Evolutionary conservation across 768 basidiomycete species (phyloP), one percentile per base, ranked within the genome.

Genomic region (Xerocomellus intermedius): DNA sequence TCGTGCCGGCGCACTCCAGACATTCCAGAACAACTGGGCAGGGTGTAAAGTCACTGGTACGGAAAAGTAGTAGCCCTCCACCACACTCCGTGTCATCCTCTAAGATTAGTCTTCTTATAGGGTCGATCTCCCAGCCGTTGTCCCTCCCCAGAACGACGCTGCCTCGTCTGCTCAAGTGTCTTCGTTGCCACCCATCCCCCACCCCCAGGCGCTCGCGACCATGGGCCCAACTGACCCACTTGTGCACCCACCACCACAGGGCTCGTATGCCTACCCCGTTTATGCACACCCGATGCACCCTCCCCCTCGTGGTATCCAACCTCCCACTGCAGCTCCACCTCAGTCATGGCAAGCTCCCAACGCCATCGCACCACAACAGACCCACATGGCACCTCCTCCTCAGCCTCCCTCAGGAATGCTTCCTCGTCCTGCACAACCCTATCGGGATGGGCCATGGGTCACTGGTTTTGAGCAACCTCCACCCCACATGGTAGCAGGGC

Each of bases 1-100:
- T 62, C 82, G 85, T 61, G 73, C 79, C 7, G 80, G 82, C 48
- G 78, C 80, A 42, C 76, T 94, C 33, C 87, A 89, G 67, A 89
- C 87, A 0, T 92, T 86, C 64, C 79, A 82, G 47, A 82, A 76
- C 53, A 84, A 89, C 62, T 94, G 87, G 82, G 89, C 86, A 12
- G 87, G 83, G 24, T 93, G 88, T 62, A 92, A 88, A 73, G 82
- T 94, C 19, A 85, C 81, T 19, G 91, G 90, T 22, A 77, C 75
- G 17, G 89, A 93, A 71, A 72, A 75, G 90, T 93, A 71, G 35
- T 79, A 73, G n/a, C 6, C 10, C 52, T 14, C 30, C 5, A 37
- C 5, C 48, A 8, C 24, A 8, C 7, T 35, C 32, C 24, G 4
- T 22, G 2, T 53, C 47, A 10, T 39, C 22, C 32, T 51, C 54